These are phyloP conservation scores for Mycosarcoma maydis DNA, from an alignment of 1,284 basidiomycete genomes.

Conservation along the genomic window DNA sequence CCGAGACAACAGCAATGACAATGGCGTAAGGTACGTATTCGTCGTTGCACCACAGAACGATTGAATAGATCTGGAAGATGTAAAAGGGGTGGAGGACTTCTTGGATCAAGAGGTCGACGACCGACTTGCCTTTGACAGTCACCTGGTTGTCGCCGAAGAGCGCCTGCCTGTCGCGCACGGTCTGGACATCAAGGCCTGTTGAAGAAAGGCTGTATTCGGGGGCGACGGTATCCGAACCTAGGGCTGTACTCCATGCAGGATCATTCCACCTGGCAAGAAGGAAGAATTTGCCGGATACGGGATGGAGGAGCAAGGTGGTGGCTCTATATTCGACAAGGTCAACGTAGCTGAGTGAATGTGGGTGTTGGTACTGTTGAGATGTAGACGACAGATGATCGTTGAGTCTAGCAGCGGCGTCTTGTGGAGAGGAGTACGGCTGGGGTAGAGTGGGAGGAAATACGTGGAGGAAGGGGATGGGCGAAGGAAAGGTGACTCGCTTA, in stretches of 20 bases:
- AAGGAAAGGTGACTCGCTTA: constrained; percentile 27
- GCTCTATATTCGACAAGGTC: constrained; percentile 40
- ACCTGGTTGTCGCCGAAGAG: constrained; percentile 49
- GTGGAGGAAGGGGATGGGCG: constrained; percentile 5
- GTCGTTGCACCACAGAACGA: constrained; percentile 49
- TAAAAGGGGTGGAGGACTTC: constrained; percentile 56
- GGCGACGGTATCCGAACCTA: not conserved
- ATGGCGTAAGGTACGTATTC: constrained; percentile 47
- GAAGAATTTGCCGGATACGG: constrained; percentile 35
- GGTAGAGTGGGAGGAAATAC: constrained; percentile 26
- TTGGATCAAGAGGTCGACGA: constrained; percentile 31
- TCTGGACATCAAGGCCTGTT: constrained; percentile 10
- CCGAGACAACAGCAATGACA: constrained; percentile 34
- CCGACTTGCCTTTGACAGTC: constrained; percentile 35
- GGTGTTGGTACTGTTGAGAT: not conserved
- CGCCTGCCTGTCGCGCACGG: constrained; percentile 12
- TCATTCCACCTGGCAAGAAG: constrained; percentile 40
- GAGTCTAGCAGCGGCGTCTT: constrained; percentile 17
- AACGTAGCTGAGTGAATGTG: constrained; percentile 9
- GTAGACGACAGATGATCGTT: not conserved
- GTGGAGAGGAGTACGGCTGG: constrained; percentile 16
- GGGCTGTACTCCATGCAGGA: constrained; percentile 5
- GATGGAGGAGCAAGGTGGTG: constrained; percentile 40
- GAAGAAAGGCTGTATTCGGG: constrained; percentile 5
- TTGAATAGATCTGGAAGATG: constrained; percentile 48